Percentiles rank a stretch among this genome's conserved stretches.
phyloP scores from a whole-genome alignment of 2,329 filamentous ascomycete species.

The Clarireedia monteithiana region DNA sequence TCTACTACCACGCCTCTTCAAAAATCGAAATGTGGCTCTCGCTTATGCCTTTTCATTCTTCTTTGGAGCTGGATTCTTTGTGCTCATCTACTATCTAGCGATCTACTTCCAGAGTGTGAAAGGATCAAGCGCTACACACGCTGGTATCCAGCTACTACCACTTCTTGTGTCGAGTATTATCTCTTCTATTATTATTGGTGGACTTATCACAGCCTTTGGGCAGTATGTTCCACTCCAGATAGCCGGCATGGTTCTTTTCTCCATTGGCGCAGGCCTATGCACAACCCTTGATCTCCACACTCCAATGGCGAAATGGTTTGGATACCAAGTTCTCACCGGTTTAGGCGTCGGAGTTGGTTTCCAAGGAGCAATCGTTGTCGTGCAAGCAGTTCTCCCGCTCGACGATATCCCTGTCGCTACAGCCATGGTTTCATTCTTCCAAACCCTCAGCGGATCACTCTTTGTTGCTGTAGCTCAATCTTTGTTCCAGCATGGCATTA shows the following conservation, averaged over 20 bases:
- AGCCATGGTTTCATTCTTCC: slow-evolving; percentile 51
- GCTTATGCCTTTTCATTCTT: slow-evolving; percentile 17
- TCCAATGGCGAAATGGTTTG: slow-evolving; percentile 43
- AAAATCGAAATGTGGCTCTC: slow-evolving; percentile 16
- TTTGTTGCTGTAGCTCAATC: slow-evolving; percentile 58
- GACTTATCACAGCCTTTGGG: slow-evolving; percentile 32
- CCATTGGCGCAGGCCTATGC: slow-evolving; percentile 36
- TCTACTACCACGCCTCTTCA: slow-evolving; percentile 32
- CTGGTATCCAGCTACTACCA: slow-evolving; percentile 37
- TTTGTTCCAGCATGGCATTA: slow-evolving; percentile 56
- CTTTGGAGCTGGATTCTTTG: slow-evolving; percentile 23
- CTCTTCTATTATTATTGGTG: slow-evolving; percentile 33
- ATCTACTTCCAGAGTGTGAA: slow-evolving; percentile 30
- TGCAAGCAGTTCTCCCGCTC: slow-evolving; percentile 43
- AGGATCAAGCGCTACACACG: slow-evolving; percentile 33
- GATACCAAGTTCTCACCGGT: slow-evolving; percentile 45
- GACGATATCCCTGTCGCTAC: slow-evolving; percentile 43
- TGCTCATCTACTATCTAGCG: slow-evolving; percentile 25
- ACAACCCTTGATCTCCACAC: slow-evolving; percentile 35
- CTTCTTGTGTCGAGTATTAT: slow-evolving; percentile 35
- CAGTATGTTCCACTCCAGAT: slow-evolving; percentile 40
- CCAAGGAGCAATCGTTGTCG: slow-evolving; percentile 23
- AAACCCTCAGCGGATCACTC: slow-evolving; percentile 57
- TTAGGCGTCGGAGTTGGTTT: slow-evolving; percentile 17
- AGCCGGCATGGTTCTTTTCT: slow-evolving; percentile 30